These are phyloP conservation scores for Dactylella cylindrospora DNA, from an alignment of 2,329 filamentous ascomycete species.

Conservation along the genomic window DNA sequence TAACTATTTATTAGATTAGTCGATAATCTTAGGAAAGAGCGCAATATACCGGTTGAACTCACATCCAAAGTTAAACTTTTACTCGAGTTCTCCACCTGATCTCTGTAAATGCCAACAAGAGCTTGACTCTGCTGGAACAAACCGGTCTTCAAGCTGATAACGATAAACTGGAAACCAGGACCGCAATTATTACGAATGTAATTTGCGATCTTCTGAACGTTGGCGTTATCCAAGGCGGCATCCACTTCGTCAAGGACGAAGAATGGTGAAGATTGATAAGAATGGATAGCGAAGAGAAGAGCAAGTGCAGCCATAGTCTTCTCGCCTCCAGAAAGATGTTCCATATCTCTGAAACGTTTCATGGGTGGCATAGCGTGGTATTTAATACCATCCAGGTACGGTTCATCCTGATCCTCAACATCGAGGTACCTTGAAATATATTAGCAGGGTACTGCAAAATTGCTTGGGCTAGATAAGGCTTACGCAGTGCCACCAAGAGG, in stretches of 20 bases:
- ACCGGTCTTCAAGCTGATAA: constrained; percentile 93
- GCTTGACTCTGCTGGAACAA: constrained; percentile 97
- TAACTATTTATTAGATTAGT: constrained; percentile 13
- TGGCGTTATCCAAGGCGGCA: constrained; percentile 95
- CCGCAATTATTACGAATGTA: constrained; percentile 93
- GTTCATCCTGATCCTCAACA: constrained; percentile 93
- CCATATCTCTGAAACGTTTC: constrained; percentile 99
- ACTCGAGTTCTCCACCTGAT: constrained; percentile 90
- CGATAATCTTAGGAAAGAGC: neutral
- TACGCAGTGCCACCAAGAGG: constrained; percentile 79
- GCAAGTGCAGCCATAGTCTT: constrained; percentile 98
- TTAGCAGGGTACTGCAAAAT: neutral
- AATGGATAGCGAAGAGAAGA: constrained; percentile 95
- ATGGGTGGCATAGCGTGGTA: constrained; percentile 98
- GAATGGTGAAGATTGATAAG: constrained; percentile 91
- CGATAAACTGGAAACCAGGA: constrained; percentile 98
- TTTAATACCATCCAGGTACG: constrained; percentile 92
- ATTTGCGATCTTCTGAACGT: constrained; percentile 92
- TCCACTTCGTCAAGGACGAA: constrained; percentile 98
- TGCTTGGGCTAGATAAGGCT: constrained; percentile 45
- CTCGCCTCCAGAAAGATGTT: constrained; percentile 93
- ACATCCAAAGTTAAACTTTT: constrained; percentile 92
- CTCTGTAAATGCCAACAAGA: constrained; percentile 89
- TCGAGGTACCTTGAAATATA: constrained; percentile 69
- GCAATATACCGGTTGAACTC: constrained; percentile 63